Conservation (phyloP, 148 eudicot genomes). For the Fagopyrum tataricum region DNA sequence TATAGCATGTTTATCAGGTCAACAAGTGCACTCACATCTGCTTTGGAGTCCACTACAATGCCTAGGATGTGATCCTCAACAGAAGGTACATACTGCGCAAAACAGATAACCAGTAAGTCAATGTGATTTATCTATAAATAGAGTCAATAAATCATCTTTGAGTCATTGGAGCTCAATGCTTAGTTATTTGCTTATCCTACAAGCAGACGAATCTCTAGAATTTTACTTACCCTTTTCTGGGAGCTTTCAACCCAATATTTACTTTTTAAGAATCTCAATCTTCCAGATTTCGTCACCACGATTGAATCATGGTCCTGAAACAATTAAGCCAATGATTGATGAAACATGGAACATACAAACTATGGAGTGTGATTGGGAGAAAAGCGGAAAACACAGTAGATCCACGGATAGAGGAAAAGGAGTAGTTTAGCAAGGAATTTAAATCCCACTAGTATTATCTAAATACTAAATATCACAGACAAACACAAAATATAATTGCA, state of each 20-base stretch:
- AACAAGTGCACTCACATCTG: constrained; percentile 57
- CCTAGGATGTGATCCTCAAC: constrained; percentile 90
- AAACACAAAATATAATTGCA: background rate
- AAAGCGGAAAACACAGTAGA: background rate
- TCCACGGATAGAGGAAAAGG: background rate
- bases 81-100: constrained; percentile 74
- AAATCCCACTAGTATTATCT: too few relatives aligned
- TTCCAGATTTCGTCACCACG: constrained; percentile 70
- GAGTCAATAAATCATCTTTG: background rate
- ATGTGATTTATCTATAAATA: background rate
- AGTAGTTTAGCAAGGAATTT: background rate
- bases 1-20: background rate
- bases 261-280: constrained; percentile 55
- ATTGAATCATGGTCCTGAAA: constrained; percentile 72
- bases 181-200: background rate
- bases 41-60: constrained; percentile 70
- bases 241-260: constrained; percentile 97
- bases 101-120: constrained; percentile 6
- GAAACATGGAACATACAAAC: background rate
- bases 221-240: constrained; percentile 61
- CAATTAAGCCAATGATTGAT: background rate
- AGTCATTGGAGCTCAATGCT: background rate
- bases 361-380: constrained; percentile 1
- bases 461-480: background rate
- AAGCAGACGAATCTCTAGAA: background rate